Base-by-base conservation (phyloP, 208 protist genomes). In the Acanthamoeba sp. region DNA sequence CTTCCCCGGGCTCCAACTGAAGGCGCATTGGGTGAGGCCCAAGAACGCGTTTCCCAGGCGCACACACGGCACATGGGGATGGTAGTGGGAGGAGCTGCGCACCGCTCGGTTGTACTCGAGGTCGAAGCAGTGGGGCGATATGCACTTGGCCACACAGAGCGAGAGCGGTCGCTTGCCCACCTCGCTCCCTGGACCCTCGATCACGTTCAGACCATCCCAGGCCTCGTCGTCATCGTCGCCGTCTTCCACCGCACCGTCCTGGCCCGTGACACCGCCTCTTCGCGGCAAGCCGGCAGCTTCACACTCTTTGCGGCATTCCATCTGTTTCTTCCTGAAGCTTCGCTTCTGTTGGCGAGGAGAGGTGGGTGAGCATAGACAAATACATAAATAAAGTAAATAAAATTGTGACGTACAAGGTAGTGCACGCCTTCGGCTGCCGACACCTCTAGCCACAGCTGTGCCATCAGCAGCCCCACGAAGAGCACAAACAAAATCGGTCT, bases 41-140 rank as follows among this genome's bases (percentile, higher is more conserved):
- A n/a, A n/a, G n/a, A n/a, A n/a, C n/a, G n/a, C n/a, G n/a, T n/a
- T n/a, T n/a, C n/a, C n/a, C n/a, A n/a, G n/a, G n/a, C n/a, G n/a
- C n/a, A 29, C 62, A 71, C 29, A 29, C 12, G 2, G 12, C 34
- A 40, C 7, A 36, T 42, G 42, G 24, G 73, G 12, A 52, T 6
- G 42, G 24, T 9, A 27, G 32, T 24, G 69, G 69, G 36, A 80
- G 36, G 29, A n/a, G 34, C 3, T n/a, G 27, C 69, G 38, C 45
- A 87, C 78, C 38, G 78, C 45, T 50, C 78, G 78, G 45, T 62
- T 87, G 78, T 87, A 87, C 20, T 87, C 78, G 42, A 59, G 78
- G 14, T 87, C 78, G 45, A 38, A 87, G 78, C 78, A 87, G 45
- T 87, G 59, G 22, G 78, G 45, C n/a, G 78, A 87, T 4, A 87